phyloP scores from a whole-genome alignment of 2,329 filamentous ascomycete genomes.

The Epichloe amarillans region DNA sequence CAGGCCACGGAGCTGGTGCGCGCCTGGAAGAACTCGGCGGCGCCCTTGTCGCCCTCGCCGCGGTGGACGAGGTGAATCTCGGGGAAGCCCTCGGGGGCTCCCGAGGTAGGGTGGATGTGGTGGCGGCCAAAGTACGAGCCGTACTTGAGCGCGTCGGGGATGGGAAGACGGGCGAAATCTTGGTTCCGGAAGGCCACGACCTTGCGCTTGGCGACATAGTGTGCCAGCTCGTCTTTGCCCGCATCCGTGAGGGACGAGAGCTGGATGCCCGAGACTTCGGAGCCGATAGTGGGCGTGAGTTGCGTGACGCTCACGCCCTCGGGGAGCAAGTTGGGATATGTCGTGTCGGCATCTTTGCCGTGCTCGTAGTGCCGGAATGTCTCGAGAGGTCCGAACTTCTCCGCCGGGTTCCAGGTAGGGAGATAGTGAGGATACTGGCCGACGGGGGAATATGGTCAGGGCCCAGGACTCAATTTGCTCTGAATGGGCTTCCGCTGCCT shows the following conservation, averaged over 20 bases:
- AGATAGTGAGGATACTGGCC: slow-evolving; percentile 56
- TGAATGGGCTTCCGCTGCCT: neutral
- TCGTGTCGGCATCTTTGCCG: slow-evolving; percentile 58
- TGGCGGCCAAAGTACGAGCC: slow-evolving; percentile 68
- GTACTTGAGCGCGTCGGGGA: slow-evolving; percentile 54
- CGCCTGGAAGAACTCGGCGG: slow-evolving; percentile 45
- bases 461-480: neutral
- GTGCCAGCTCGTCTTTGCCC: slow-evolving; percentile 65
- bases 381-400: slow-evolving; percentile 51
- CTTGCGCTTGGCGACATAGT: slow-evolving; percentile 63
- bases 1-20: slow-evolving; percentile 73
- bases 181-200: slow-evolving; percentile 68
- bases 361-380: slow-evolving; percentile 63
- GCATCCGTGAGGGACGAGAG: slow-evolving; percentile 52
- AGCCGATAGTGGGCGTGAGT: slow-evolving; percentile 60
- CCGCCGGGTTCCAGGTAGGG: slow-evolving; percentile 53
- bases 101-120: slow-evolving; percentile 70
- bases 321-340: slow-evolving; percentile 54
- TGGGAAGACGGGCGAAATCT: slow-evolving; percentile 57
- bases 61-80: slow-evolving; percentile 71
- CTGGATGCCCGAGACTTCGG: slow-evolving; percentile 59
- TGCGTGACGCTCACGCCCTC: slow-evolving; percentile 38
- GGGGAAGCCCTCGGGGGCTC: slow-evolving; percentile 59
- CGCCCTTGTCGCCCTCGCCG: slow-evolving; percentile 36
- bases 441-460: neutral